A percentile compares a stretch with the other conserved stretches of the same genome.
These are phyloP conservation scores for Clarireedia paspali DNA, from an alignment of 2,329 filamentous ascomycete genomes.

Conservation along the genomic window DNA sequence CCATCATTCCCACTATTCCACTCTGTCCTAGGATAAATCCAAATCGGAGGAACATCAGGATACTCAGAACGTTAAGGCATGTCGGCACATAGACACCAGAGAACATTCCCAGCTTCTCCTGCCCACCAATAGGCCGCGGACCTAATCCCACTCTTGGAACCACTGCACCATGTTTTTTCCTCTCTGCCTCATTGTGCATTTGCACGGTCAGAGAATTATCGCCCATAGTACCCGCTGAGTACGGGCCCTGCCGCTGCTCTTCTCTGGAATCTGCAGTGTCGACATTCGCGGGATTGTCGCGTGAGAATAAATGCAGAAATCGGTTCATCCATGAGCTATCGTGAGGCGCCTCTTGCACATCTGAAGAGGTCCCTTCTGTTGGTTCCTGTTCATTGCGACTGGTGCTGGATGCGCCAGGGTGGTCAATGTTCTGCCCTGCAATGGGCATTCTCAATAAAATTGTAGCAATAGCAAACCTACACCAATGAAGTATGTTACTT, in stretches of 20 bases:
- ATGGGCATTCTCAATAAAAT: constrained; percentile 4
- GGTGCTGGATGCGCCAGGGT: neutral
- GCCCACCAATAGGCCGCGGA: constrained; percentile 32
- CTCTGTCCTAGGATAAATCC: constrained; percentile 64
- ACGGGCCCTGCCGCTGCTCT: neutral
- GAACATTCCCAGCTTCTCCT: constrained; percentile 64
- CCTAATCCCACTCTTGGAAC: constrained; percentile 32
- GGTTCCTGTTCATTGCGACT: neutral
- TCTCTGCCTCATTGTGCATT: constrained; percentile 21
- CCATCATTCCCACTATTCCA: constrained; percentile 10
- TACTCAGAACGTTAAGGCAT: constrained; percentile 82
- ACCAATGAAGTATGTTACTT: neutral
- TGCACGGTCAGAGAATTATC: constrained; percentile 21
- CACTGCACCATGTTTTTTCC: constrained; percentile 25
- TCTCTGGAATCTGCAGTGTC: neutral
- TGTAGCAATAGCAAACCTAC: constrained; percentile 1
- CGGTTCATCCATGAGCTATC: neutral
- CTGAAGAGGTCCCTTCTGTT: neutral
- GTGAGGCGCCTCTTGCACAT: neutral
- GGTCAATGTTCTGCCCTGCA: constrained; percentile 2
- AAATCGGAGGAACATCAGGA: constrained; percentile 88
- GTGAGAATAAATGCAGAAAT: neutral
- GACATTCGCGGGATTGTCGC: neutral
- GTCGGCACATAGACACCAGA: constrained; percentile 81
- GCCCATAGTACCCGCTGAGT: constrained; percentile 3